Conservation (phyloP, 1,284 basidiomycete species). For the Pisolithus thermaeus region DNA sequence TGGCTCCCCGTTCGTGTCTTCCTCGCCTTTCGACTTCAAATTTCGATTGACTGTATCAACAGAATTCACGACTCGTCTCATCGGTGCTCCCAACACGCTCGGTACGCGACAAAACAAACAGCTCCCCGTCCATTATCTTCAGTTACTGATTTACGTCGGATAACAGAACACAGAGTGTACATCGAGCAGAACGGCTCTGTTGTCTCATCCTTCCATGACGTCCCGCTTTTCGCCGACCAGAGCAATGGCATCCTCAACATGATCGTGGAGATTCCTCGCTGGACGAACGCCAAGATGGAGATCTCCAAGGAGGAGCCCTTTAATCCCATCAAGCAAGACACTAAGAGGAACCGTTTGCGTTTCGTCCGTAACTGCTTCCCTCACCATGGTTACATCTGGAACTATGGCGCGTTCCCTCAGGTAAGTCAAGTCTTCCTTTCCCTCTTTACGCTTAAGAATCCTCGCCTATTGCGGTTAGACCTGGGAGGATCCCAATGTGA, state of each 20-base stretch:
- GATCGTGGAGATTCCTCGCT: conserved; percentile 97
- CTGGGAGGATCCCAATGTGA: conserved; percentile 91
- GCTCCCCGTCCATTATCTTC: conserved; percentile 12
- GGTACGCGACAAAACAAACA: conserved; percentile 44
- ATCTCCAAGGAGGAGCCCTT: conserved; percentile 96
- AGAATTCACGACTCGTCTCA: conserved; percentile 74
- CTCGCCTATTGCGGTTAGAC: conserved; percentile 53
- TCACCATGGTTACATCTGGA: conserved; percentile 99
- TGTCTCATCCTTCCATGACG: conserved; percentile 92
- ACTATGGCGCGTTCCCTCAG: conserved; percentile 97
- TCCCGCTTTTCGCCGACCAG: conserved; percentile 94
- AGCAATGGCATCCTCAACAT: conserved; percentile 94
- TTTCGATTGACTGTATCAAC: conserved; percentile 8
- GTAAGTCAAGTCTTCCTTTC: conserved; percentile 34
- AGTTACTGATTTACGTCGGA: conserved; percentile 18
- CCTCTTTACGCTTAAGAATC: conserved; percentile 3
- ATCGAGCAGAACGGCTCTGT: conserved; percentile 85
- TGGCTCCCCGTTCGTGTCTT: conserved; percentile 49
- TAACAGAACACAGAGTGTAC: conserved; percentile 87
- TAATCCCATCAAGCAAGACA: conserved; percentile 99
- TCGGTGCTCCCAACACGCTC: conserved; percentile 89
- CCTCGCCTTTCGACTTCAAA: conserved; percentile 2
- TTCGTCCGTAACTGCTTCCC: conserved; percentile 99
- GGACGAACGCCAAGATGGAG: conserved; percentile 99
- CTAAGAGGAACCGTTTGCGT: conserved; percentile 93